These are phyloP conservation scores for Verticillium zaregamsianum DNA, from an alignment of 2,329 filamentous ascomycete species.

Conservation along the genomic window DNA sequence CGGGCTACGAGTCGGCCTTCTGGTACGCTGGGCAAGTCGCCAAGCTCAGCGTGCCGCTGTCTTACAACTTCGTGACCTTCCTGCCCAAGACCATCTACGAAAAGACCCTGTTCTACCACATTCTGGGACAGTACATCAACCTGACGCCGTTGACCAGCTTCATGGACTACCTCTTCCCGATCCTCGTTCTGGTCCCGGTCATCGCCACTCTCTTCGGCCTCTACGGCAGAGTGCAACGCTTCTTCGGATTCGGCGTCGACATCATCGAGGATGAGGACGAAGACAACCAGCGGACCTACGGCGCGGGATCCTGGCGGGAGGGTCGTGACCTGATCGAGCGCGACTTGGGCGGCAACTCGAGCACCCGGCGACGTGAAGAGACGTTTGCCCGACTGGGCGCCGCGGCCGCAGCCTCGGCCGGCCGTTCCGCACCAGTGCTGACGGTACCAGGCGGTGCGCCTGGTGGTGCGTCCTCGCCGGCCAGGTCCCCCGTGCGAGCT, in stretches of 20 bases:
- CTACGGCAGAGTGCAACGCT: conserved; percentile 74
- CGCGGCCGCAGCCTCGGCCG: neutral
- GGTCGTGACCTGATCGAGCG: conserved; percentile 86
- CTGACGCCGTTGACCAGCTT: conserved; percentile 76
- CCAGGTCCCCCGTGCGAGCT: conserved; percentile 39
- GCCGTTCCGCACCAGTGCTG: conserved; percentile 40
- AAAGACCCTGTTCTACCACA: conserved; percentile 80
- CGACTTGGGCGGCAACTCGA: conserved; percentile 66
- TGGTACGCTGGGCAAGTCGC: conserved; percentile 96
- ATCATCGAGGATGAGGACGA: conserved; percentile 72
- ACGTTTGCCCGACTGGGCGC: conserved; percentile 22
- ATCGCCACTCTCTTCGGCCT: conserved; percentile 83
- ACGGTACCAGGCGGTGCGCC: conserved; percentile 38
- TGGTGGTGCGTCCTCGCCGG: conserved; percentile 26
- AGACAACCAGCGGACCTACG: conserved; percentile 60
- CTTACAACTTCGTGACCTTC: conserved; percentile 96
- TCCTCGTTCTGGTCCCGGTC: conserved; percentile 82
- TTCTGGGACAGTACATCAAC: conserved; percentile 79
- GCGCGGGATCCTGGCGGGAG: conserved; percentile 84
- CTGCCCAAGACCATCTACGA: conserved; percentile 67
- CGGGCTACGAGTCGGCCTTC: conserved; percentile 86
- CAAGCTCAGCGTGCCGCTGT: conserved; percentile 84
- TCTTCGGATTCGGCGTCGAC: conserved; percentile 72
- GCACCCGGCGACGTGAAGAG: conserved; percentile 44
- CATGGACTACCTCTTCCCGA: conserved; percentile 85